A percentile compares a stretch with the other conserved stretches of the same genome.
phyloP scores from a whole-genome alignment of 345 rosid species.

The Citrus reticulata region DNA sequence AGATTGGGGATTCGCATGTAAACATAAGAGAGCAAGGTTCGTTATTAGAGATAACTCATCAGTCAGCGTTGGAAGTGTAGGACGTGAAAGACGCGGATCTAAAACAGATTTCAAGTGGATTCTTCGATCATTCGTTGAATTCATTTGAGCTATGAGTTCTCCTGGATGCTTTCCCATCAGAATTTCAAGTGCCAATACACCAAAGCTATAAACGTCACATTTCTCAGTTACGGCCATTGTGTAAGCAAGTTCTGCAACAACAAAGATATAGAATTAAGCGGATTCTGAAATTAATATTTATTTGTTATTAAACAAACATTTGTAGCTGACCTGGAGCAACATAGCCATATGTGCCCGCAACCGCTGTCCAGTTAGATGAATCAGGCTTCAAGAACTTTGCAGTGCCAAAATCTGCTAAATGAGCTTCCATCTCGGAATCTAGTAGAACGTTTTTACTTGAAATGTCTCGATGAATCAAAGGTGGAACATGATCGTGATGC shows the following conservation, averaged over 20 bases:
- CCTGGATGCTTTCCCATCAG: conserved; percentile 4
- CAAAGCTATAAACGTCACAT: conserved; percentile 6
- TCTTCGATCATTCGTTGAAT: conserved; percentile 4
- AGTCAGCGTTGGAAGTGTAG: neutral
- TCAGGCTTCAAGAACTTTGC: conserved; percentile 5
- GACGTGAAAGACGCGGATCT: conserved; percentile 8
- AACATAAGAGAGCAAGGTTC: neutral
- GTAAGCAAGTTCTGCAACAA: conserved; percentile 3
- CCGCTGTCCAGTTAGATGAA: conserved; percentile 7
- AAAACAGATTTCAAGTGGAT: conserved; percentile 4
- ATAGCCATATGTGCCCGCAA: conserved; percentile 9
- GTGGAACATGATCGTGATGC: conserved; percentile 17
- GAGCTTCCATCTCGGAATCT: conserved; percentile 17
- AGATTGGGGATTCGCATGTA: conserved; percentile 9
- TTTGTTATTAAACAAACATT: too few relatives aligned
- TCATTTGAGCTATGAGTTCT: neutral
- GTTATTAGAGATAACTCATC: neutral
- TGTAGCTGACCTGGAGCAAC: neutral
- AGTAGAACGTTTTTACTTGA: conserved; percentile 13
- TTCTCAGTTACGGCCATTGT: conserved; percentile 4
- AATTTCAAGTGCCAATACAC: conserved; percentile 9
- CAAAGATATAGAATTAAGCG: neutral
- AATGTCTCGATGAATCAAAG: conserved; percentile 24
- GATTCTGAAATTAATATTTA: neutral
- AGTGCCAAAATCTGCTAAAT: conserved; percentile 13